Evolutionary conservation across 2,329 filamentous ascomycete genomes (phyloP).

Genomic region (Alternaria triticina): DNA sequence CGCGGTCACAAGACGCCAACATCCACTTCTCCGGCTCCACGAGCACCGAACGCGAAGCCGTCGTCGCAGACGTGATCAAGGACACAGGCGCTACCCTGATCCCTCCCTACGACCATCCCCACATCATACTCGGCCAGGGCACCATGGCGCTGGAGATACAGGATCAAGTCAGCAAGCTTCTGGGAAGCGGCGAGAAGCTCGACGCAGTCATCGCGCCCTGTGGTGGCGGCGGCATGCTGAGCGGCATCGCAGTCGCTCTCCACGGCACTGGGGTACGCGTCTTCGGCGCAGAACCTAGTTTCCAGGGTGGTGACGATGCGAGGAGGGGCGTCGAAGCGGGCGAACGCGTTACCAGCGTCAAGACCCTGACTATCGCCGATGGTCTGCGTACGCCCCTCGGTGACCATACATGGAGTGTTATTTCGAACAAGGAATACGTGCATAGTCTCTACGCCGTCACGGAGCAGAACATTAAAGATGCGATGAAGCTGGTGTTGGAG

Average conservation of each 20-base stretch:
- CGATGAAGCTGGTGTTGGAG: constrained; percentile 81
- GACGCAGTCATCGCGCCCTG: constrained; percentile 76
- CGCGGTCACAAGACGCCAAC: constrained; percentile 75
- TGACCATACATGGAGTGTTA: constrained; percentile 74
- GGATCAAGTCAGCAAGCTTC: constrained; percentile 68
- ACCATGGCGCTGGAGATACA: constrained; percentile 85
- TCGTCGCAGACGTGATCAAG: constrained; percentile 70
- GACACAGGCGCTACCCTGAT: constrained; percentile 79
- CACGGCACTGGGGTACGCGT: constrained; percentile 74
- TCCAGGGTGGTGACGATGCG: constrained; percentile 84
- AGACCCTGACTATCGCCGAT: constrained; percentile 83
- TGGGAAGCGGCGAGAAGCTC: constrained; percentile 46
- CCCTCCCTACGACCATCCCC: constrained; percentile 89
- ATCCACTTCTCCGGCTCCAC: constrained; percentile 86
- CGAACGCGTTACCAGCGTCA: constrained; percentile 70
- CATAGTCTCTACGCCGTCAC: constrained; percentile 73
- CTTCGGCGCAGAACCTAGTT: constrained; percentile 85
- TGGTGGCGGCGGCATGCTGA: constrained; percentile 87
- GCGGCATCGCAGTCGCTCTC: constrained; percentile 79
- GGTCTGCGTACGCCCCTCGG: constrained; percentile 86
- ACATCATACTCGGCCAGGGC: constrained; percentile 94
- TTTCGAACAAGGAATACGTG: constrained; percentile 75
- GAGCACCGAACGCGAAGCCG: constrained; percentile 78
- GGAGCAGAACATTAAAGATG: constrained; percentile 80
- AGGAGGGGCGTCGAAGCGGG: constrained; percentile 71